These are phyloP conservation scores for Ophiostoma populinum DNA, from an alignment of 2,329 filamentous ascomycete species.

Conservation along the genomic window DNA sequence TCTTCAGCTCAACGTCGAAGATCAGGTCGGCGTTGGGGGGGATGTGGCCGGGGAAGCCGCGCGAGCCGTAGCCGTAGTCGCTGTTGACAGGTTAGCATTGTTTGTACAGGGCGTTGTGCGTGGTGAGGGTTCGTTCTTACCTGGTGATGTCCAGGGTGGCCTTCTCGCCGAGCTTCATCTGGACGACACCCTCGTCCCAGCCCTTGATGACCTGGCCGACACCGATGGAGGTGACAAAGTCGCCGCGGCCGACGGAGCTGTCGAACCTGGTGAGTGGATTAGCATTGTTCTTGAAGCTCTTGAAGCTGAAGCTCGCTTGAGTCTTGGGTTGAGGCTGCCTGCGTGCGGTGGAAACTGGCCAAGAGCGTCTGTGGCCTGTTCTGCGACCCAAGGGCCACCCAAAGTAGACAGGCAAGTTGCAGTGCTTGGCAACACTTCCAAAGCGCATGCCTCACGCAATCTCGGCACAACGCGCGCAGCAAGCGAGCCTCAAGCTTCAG, in stretches of 20 bases:
- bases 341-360: too few relatives aligned
- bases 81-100: constrained; percentile 13
- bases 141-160: constrained; percentile 65
- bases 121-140: constrained; percentile 27
- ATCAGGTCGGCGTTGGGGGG: constrained; percentile 58
- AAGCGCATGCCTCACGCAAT: too few relatives aligned
- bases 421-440: too few relatives aligned
- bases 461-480: too few relatives aligned
- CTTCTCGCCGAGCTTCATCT: constrained; percentile 86
- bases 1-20: constrained; percentile 33
- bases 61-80: constrained; percentile 48
- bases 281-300: constrained; percentile 1
- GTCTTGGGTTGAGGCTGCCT: too few relatives aligned
- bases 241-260: constrained; percentile 58
- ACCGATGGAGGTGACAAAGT: constrained; percentile 67
- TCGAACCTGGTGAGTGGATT: constrained; percentile 52
- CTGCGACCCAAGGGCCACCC: too few relatives aligned
- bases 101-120: not conserved
- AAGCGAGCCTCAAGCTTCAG: not conserved
- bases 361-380: too few relatives aligned
- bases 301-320: too few relatives aligned
- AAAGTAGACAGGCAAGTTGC: too few relatives aligned
- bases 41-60: constrained; percentile 65
- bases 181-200: constrained; percentile 70
- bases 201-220: constrained; percentile 71